Evolutionary conservation across 352 stramenopile genomes (phyloP), one percentile per base, ranked within the genome.

Genomic region (Pythium folliculosum): DNA sequence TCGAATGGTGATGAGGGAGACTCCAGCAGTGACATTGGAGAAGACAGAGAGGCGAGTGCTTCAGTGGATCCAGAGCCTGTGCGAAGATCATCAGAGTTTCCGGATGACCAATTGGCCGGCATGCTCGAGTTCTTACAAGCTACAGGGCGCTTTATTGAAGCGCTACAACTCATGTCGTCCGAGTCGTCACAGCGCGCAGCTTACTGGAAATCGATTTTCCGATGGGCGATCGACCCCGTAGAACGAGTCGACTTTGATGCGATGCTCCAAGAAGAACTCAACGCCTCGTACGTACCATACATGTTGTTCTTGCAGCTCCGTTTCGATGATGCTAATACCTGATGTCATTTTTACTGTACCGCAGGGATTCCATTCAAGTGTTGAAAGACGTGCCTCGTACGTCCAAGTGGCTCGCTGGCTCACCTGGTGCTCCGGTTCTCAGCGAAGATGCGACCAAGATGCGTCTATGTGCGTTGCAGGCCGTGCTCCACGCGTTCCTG

Each of bases 371-470:
- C 1, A 74, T 83, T 1, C 87, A 95, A 65, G 76, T 95, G 0
- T 75, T 91, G 25, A 95, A 95, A 60, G 87, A 95, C 47, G 85
- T 95, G 22, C 87, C 87, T 27, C 84, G 87, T 9, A 93, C 85
- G 12, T 77, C 71, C n/a, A 85, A 89, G 49, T 95, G 87, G 87
- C 66, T 95, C 17, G 74, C 80, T 32, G 81, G 73, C 1, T 91
- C 77, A 0, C 74, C 75, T 30, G 85, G 84, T 5, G 79, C 87
- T n/a, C 84, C 87, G 0, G 63, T 73, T 13, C 67, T 90, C 12
- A 70, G 59, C n/a, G 74, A 75, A 14, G 53, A 47, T n/a, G 73
- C 74, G 19, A 77, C 64, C 2, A 58, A 53, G 23, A 35, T 56
- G 21, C 73, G 87, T 3, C 32, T 95, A 0, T 43, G 72, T 54